phyloP scores from a whole-genome alignment of 352 stramenopile genomes.

The Achlya hypogyna region DNA sequence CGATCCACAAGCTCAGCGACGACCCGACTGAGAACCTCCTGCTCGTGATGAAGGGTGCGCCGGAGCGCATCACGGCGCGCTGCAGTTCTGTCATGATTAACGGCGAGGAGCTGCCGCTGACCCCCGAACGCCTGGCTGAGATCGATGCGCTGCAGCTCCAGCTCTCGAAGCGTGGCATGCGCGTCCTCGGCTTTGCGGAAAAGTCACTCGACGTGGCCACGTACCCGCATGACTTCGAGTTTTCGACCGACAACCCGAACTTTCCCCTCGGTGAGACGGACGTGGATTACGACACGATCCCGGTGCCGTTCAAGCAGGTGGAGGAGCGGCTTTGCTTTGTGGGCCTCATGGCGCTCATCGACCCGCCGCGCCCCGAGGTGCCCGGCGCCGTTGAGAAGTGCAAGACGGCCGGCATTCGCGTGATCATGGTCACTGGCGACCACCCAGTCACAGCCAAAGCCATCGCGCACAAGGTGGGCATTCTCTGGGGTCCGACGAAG shows the following conservation, averaged over 20 bases:
- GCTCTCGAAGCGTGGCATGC: slow-evolving; percentile 41
- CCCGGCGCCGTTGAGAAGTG: slow-evolving; percentile 52
- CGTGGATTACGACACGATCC: slow-evolving; percentile 16
- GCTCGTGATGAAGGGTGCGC: slow-evolving; percentile 85
- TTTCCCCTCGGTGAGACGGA: slow-evolving; percentile 27
- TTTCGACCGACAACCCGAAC: slow-evolving; percentile 26
- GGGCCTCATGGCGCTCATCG: slow-evolving; percentile 83
- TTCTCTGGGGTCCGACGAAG: slow-evolving; percentile 41
- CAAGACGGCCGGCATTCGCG: slow-evolving; percentile 61
- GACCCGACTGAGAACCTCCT: slow-evolving; percentile 18
- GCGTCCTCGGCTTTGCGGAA: slow-evolving; percentile 46
- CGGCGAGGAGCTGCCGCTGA: slow-evolving; percentile 36
- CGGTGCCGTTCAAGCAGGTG: slow-evolving; percentile 18
- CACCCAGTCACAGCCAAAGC: slow-evolving; percentile 69
- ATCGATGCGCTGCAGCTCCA: slow-evolving; percentile 50
- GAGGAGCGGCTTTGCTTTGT: slow-evolving; percentile 49
- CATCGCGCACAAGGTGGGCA: slow-evolving; percentile 60
- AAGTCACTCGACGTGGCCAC: slow-evolving; percentile 23
- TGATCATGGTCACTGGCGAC: slow-evolving; percentile 81
- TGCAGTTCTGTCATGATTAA: slow-evolving; percentile 66
- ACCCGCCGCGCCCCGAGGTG: slow-evolving; percentile 65
- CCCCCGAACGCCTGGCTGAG: slow-evolving; percentile 25
- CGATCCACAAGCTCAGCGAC: slow-evolving; percentile 22
- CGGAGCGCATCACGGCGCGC: slow-evolving; percentile 73
- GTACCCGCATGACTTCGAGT: slow-evolving; percentile 25